Percentiles rank a stretch among this genome's conserved stretches.
Evolutionary conservation across 1,284 basidiomycete genomes (phyloP).

Genomic region (Pholiota adiposa): DNA sequence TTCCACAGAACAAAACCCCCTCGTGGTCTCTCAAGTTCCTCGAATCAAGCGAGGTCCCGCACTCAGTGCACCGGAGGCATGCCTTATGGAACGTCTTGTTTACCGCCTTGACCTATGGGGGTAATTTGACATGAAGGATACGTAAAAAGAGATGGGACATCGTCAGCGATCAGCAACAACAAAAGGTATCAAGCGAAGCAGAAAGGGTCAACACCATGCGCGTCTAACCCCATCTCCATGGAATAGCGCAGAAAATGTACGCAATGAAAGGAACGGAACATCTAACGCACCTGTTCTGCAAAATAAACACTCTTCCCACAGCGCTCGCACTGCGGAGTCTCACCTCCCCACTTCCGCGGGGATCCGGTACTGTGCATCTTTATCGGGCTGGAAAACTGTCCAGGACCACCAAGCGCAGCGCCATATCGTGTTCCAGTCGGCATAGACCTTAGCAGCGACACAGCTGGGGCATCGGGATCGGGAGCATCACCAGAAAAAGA

Average conservation of each 20-base stretch:
- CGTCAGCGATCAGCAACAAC: too few species aligned
- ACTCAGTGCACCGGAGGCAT: constrained; percentile 76
- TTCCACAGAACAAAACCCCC: constrained; percentile 66
- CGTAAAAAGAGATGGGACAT: not conserved
- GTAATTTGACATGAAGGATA: not conserved
- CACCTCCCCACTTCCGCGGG: constrained; percentile 38
- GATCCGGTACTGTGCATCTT: constrained; percentile 30
- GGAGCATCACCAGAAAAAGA: not conserved
- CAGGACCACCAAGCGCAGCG: constrained; percentile 25
- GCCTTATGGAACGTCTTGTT: constrained; percentile 77
- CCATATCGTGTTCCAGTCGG: constrained; percentile 38
- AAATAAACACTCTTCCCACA: constrained; percentile 46
- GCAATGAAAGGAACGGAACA: too few species aligned
- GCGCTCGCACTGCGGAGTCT: constrained; percentile 39
- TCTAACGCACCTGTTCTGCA: constrained; percentile 41
- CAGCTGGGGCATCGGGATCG: constrained; percentile 14
- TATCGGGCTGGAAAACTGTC: constrained; percentile 17
- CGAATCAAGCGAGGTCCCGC: constrained; percentile 67
- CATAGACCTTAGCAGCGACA: constrained; percentile 17
- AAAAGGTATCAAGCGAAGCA: too few species aligned
- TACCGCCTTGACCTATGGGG: constrained; percentile 69
- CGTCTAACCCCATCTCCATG: too few species aligned
- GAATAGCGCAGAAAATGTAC: too few species aligned
- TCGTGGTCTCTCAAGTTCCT: constrained; percentile 74
- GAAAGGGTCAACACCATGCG: too few species aligned